Evolutionary conservation across 768 basidiomycete species (phyloP), one percentile per base, ranked within the genome.

Genomic region (Erythrobasidium yunnanense): DNA sequence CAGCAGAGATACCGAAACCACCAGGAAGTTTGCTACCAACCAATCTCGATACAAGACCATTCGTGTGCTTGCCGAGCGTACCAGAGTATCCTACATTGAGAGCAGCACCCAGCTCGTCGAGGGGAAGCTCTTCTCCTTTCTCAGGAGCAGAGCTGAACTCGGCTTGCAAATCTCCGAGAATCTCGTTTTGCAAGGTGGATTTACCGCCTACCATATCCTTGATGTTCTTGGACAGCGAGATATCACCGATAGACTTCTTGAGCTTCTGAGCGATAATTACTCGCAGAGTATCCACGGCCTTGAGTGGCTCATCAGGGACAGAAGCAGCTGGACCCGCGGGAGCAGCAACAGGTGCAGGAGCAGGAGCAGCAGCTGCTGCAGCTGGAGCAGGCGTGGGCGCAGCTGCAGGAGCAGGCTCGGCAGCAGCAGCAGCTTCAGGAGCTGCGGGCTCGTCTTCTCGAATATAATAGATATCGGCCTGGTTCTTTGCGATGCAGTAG

Each of bases 121-220:
- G 83, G 34, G 95, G 87, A 45, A 99, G 82, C 73, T 99, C 95
- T 76, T 99, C 95, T 8, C 88, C 91, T 80, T 97, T 99, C 80
- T 99, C 95, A 0, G 95, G 95, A 0, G 93, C 90, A 6, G 89
- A 88, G 2, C 85, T 73, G 76, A 99, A 99, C 76, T 99, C 95
- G 72, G 89, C 83, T 74, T 95, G 91, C 38, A 99, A 81, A 74
- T 97, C 95, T 51, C 95, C 95, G 47, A 99, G 79, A 68, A 99
- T 96, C 76, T 99, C 95, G 76, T 99, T 99, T 78, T 97, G 95
- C 66, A 99, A 80, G 0, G 95, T 99, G 18, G 93, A 97, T 78
- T 99, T 99, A 70, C 95, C 95, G 29, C 90, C 90, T 50, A 95
- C 92, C 62, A 99, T 86, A 73, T 99, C 95, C 77, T 99, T 97